Conservation (phyloP, 805 yeast genomes). For the Candida easanensis region DNA sequence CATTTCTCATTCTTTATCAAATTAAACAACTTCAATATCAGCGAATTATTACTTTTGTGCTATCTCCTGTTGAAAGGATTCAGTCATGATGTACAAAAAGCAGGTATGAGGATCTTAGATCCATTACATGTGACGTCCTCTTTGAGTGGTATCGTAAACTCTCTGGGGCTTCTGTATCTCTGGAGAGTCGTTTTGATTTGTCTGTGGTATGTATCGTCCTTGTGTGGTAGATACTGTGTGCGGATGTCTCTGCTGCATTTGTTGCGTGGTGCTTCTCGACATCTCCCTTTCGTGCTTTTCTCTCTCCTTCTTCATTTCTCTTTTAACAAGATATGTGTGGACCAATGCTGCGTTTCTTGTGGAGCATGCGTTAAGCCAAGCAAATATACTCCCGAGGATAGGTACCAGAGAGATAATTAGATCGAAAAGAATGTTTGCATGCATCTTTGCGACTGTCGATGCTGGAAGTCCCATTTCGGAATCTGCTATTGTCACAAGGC, state of each 20-base stretch:
- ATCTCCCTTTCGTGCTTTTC: constrained; percentile 1
- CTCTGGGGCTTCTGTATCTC: constrained; percentile 6
- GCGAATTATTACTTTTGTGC: too few species aligned
- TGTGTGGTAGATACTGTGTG: neutral
- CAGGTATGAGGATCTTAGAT: too few species aligned
- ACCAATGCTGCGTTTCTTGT: constrained; percentile 85
- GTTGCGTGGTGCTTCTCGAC: neutral
- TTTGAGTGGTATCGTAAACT: constrained; percentile 7
- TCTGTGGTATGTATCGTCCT: neutral
- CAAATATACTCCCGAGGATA: constrained; percentile 67
- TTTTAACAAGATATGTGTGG: constrained; percentile 37
- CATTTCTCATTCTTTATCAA: too few species aligned
- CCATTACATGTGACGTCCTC: constrained; percentile 4
- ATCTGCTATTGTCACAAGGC: constrained; percentile 61
- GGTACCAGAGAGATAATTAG: constrained; percentile 77
- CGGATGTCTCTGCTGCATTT: neutral
- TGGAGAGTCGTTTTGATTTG: neutral
- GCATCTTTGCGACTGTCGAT: constrained; percentile 61
- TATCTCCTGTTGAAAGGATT: too few species aligned
- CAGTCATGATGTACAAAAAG: too few species aligned
- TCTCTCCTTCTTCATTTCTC: constrained; percentile 14
- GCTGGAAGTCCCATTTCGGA: constrained; percentile 55
- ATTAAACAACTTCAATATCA: too few species aligned
- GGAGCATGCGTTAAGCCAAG: constrained; percentile 84
- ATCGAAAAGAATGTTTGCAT: constrained; percentile 74